Conservation (phyloP, 164 flowering plant genomes). For the Chloranthus sessilifolius region DNA sequence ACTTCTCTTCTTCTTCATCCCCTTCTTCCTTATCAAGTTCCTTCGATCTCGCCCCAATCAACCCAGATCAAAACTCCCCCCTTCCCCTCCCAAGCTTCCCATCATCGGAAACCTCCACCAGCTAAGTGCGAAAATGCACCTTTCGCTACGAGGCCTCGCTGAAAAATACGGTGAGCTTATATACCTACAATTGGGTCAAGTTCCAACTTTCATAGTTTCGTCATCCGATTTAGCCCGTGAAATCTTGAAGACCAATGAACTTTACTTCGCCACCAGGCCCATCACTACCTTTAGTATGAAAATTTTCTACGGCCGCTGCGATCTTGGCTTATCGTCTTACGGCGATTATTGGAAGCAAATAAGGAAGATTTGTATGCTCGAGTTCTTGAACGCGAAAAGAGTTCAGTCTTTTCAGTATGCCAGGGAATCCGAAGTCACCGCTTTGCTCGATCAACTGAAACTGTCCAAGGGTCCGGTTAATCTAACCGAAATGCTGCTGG, state of each 20-base stretch:
- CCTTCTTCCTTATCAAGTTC: not conserved
- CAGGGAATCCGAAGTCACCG: too few relatives aligned
- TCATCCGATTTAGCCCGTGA: constrained; percentile 5
- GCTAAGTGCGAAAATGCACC: constrained; percentile 3
- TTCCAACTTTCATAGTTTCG: constrained; percentile 5
- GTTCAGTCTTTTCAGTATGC: too few relatives aligned
- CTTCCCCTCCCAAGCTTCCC: constrained; percentile 9
- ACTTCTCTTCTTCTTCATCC: not conserved
- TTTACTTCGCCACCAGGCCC: constrained; percentile 3
- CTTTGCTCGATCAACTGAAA: too few relatives aligned
- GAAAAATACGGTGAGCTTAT: constrained; percentile 1
- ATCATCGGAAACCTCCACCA: constrained; percentile 18
- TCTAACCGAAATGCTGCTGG: not conserved
- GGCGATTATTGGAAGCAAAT: too few relatives aligned
- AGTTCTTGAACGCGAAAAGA: too few relatives aligned
- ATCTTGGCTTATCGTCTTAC: constrained; percentile 1
- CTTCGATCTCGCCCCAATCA: not conserved
- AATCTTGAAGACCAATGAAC: constrained; percentile 13
- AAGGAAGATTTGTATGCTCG: too few relatives aligned
- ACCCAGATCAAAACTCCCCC: constrained; percentile 1
- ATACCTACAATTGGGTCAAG: constrained; percentile 1
- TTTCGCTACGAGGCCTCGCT: constrained; percentile 7
- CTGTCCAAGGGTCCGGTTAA: constrained; percentile 3
- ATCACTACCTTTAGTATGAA: not conserved
- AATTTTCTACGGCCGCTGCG: not conserved